Percentiles rank a stretch among this genome's conserved stretches.
Evolutionary conservation across 2,329 filamentous ascomycete species (phyloP).

Genomic region (Botrytis elliptica): DNA sequence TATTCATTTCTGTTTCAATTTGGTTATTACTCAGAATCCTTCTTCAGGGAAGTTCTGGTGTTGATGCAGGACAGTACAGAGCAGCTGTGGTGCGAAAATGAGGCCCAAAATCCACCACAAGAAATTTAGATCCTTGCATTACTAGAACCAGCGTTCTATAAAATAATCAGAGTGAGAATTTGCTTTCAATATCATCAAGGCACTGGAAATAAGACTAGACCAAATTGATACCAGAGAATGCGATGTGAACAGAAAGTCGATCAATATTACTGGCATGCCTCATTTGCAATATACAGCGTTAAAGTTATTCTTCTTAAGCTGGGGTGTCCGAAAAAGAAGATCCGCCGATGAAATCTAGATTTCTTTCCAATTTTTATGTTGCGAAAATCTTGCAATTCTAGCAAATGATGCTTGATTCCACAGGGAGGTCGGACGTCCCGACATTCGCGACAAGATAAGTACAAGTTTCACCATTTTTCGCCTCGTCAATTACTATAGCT

Average conservation of each 20-base stretch:
- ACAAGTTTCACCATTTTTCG: not conserved
- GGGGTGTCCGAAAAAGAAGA: fast-evolving
- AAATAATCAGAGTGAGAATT: not conserved
- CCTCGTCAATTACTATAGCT: not conserved
- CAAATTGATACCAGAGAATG: not conserved
- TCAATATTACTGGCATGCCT: not conserved
- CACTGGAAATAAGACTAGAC: too few relatives aligned
- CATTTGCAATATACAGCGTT: not conserved
- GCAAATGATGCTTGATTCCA: not conserved
- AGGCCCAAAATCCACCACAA: not conserved
- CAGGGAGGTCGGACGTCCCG: not conserved
- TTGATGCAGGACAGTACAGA: not conserved
- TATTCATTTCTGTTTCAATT: too few relatives aligned
- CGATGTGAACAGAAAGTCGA: not conserved
- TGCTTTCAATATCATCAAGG: not conserved
- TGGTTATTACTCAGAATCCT: not conserved
- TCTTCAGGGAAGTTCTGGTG: not conserved
- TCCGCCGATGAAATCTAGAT: not conserved
- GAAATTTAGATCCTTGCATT: not conserved
- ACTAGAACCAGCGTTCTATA: too few relatives aligned
- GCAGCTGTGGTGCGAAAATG: not conserved
- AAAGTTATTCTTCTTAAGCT: not conserved
- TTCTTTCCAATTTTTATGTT: not conserved
- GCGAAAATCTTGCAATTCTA: not conserved
- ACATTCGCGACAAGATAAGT: not conserved